Evolutionary conservation across 805 yeast genomes (phyloP).

Genomic region (Monosporozyma solicola): DNA sequence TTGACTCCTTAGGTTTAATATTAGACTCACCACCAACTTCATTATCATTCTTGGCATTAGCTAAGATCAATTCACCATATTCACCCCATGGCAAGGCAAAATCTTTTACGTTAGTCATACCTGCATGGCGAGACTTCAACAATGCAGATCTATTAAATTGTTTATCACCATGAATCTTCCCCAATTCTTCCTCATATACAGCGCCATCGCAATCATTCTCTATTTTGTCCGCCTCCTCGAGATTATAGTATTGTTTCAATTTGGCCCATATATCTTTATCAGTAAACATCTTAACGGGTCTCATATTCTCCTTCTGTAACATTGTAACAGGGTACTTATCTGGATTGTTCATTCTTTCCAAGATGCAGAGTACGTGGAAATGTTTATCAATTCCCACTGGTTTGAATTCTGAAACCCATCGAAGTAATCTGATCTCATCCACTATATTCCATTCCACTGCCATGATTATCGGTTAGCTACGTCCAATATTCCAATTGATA

Average conservation of each 20-base stretch:
- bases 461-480: not conserved
- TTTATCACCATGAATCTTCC: not conserved
- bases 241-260: conserved; percentile 44
- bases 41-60: conserved; percentile 27
- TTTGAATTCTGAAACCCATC: conserved; percentile 53
- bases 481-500: not conserved
- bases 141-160: not conserved
- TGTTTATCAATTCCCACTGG: conserved; percentile 54
- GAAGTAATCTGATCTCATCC: conserved; percentile 53
- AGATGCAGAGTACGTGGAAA: conserved; percentile 32
- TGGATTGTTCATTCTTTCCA: conserved; percentile 32
- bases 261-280: conserved; percentile 50
- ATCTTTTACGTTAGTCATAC: conserved; percentile 14
- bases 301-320: conserved; percentile 20
- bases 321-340: conserved; percentile 32
- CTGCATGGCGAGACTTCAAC: not conserved
- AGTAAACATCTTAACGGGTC: conserved; percentile 27
- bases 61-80: conserved; percentile 35
- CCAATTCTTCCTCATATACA: not conserved
- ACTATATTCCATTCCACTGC: conserved; percentile 43
- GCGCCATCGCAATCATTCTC: conserved; percentile 30
- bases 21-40: not conserved
- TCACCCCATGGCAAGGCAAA: conserved; percentile 39
- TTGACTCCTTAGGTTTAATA: not conserved
- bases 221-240: conserved; percentile 47